Evolutionary conservation across 2,329 filamentous ascomycete genomes (phyloP).

Genomic region (Lasiodiplodia hormozganensis): DNA sequence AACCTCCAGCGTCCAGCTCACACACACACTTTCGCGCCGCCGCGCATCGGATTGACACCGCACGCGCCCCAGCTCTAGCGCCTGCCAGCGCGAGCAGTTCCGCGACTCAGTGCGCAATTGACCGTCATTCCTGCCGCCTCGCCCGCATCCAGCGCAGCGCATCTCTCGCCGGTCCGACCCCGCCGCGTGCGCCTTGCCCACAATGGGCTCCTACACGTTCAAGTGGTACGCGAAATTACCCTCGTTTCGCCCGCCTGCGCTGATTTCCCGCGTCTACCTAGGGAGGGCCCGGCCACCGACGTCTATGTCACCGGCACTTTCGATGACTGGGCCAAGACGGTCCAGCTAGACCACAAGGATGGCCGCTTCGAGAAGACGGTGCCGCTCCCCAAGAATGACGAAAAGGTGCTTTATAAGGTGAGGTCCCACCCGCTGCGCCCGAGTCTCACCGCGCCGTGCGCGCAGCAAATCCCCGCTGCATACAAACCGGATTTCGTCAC

Average conservation of each 20-base stretch:
- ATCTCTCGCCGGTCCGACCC: constrained; percentile 13
- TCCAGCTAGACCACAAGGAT: constrained; percentile 79
- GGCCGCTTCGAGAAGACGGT: constrained; percentile 81
- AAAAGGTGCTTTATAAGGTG: constrained; percentile 96
- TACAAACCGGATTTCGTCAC: constrained; percentile 29
- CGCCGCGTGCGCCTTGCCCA: constrained; percentile 31
- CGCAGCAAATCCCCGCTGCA: constrained; percentile 24
- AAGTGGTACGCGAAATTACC: constrained; percentile 65
- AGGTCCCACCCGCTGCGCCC: constrained; percentile 36
- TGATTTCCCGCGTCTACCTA: constrained; percentile 46
- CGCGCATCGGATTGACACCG: constrained; percentile 11
- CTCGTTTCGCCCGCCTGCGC: constrained; percentile 22
- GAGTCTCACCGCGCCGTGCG: constrained; percentile 20
- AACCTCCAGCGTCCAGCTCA: neutral
- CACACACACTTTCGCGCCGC: neutral
- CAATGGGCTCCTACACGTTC: constrained; percentile 73
- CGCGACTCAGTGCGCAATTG: constrained; percentile 24
- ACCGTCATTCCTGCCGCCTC: constrained; percentile 18
- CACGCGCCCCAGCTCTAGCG: constrained; percentile 21
- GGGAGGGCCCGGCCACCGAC: constrained; percentile 82
- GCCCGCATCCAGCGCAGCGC: constrained; percentile 14
- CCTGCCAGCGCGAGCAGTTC: neutral
- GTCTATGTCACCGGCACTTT: constrained; percentile 97
- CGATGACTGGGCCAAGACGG: constrained; percentile 89
- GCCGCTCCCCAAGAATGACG: constrained; percentile 66